These are phyloP conservation scores for Eucalyptus erythrocorys DNA, from an alignment of 345 rosid genomes.

Conservation along the genomic window DNA sequence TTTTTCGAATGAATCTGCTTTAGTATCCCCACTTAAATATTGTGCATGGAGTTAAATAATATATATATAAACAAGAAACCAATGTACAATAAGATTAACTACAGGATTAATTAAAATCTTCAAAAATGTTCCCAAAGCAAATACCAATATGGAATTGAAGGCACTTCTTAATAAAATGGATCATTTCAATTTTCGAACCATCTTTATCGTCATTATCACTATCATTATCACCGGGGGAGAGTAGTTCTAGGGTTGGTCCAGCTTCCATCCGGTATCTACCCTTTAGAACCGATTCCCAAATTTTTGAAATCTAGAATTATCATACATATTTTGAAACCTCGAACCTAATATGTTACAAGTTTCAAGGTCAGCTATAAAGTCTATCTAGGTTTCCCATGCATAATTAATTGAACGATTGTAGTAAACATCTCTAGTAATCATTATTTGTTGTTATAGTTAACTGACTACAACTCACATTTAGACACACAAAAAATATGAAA, in stretches of 20 bases:
- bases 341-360: too few species aligned
- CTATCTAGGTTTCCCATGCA: too few species aligned
- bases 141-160: background rate
- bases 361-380: fast-evolving
- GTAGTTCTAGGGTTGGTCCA: fast-evolving
- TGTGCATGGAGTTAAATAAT: background rate
- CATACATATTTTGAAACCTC: too few species aligned
- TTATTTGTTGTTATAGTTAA: too few species aligned
- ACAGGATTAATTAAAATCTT: background rate
- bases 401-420: too few species aligned
- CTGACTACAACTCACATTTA: too few species aligned
- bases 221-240: too few species aligned
- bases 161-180: background rate
- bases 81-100: background rate
- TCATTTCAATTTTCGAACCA: background rate
- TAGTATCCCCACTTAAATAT: background rate
- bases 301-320: too few species aligned
- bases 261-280: fast-evolving
- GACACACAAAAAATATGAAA: too few species aligned
- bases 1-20: background rate
- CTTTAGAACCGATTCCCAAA: too few species aligned
- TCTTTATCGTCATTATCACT: background rate
- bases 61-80: background rate
- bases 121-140: background rate
- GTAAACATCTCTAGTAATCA: too few species aligned